A percentile compares a stretch with the other conserved stretches of the same genome.
These are phyloP conservation scores for Tarenaya hassleriana DNA, from an alignment of 345 rosid species.

Conservation along the genomic window DNA sequence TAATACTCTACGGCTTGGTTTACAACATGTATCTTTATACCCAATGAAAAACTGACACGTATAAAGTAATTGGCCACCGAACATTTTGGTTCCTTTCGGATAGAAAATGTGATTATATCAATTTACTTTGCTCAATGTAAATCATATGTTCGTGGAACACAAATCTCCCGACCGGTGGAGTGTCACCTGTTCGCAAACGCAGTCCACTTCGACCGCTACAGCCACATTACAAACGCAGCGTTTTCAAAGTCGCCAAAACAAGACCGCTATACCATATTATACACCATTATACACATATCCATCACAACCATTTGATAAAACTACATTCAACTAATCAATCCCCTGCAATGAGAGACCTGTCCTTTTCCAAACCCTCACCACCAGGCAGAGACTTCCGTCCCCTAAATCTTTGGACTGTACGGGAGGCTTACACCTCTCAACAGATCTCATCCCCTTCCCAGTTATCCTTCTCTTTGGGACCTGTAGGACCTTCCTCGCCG, in stretches of 20 bases:
- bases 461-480: slow-evolving; percentile 88
- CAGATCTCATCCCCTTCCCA: slow-evolving; percentile 81
- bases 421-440: slow-evolving; percentile 17
- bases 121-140: too few species aligned
- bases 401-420: too few species aligned
- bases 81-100: too few species aligned
- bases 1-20: too few species aligned
- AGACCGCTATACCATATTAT: slow-evolving; percentile 6
- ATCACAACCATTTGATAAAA: slow-evolving; percentile 4
- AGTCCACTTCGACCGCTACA: too few species aligned
- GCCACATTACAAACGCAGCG: slow-evolving; percentile 3
- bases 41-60: too few species aligned
- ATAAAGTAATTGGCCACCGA: too few species aligned
- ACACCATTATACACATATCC: slow-evolving; percentile 14
- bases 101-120: too few species aligned
- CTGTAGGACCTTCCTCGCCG: slow-evolving; percentile 96
- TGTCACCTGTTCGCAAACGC: too few species aligned
- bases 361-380: background rate
- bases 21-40: too few species aligned
- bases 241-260: slow-evolving; percentile 5
- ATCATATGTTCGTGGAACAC: too few species aligned
- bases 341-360: slow-evolving; percentile 1
- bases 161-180: too few species aligned
- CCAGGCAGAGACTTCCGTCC: background rate
- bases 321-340: slow-evolving; percentile 10